phyloP scores from a whole-genome alignment of 2,329 filamentous ascomycete genomes.

The Geosmithia flava region DNA sequence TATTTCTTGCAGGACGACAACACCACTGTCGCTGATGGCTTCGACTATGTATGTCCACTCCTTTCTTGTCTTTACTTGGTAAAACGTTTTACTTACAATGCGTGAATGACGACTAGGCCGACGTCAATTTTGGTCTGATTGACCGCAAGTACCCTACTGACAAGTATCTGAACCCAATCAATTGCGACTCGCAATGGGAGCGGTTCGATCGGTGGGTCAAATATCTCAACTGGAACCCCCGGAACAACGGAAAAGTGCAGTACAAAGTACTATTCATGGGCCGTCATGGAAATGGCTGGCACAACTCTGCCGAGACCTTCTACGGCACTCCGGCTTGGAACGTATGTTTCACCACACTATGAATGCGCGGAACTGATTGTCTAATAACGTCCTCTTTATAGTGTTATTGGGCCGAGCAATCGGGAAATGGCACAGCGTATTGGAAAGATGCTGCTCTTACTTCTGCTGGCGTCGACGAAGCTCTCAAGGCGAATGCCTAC shows the following conservation, averaged over 20 bases:
- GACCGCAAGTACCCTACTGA: constrained; percentile 49
- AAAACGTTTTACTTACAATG: constrained; percentile 3
- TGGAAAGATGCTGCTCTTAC: constrained; percentile 58
- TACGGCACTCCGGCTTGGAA: constrained; percentile 62
- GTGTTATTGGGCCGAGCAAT: constrained; percentile 53
- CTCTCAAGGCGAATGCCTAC: constrained; percentile 44
- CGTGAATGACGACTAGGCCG: constrained; percentile 25
- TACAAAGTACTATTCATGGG: constrained; percentile 60
- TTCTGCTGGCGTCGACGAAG: constrained; percentile 40
- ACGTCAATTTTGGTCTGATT: constrained; percentile 53
- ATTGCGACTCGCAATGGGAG: constrained; percentile 47
- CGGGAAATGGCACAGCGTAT: constrained; percentile 48
- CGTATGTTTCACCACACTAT: constrained; percentile 22
- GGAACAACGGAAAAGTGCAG: constrained; percentile 19
- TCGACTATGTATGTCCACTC: constrained; percentile 43
- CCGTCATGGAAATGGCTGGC: constrained; percentile 57
- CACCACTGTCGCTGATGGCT: constrained; percentile 38
- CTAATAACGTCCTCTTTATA: constrained; percentile 7
- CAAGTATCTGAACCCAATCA: constrained; percentile 19
- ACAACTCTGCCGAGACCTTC: constrained; percentile 49
- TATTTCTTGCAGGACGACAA: constrained; percentile 54
- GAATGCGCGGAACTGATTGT: not conserved
- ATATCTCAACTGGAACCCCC: constrained; percentile 29
- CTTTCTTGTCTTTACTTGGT: not conserved
- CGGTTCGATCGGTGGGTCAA: constrained; percentile 47